Conservation (phyloP, 805 yeast species). For the Candida loeiensis region DNA sequence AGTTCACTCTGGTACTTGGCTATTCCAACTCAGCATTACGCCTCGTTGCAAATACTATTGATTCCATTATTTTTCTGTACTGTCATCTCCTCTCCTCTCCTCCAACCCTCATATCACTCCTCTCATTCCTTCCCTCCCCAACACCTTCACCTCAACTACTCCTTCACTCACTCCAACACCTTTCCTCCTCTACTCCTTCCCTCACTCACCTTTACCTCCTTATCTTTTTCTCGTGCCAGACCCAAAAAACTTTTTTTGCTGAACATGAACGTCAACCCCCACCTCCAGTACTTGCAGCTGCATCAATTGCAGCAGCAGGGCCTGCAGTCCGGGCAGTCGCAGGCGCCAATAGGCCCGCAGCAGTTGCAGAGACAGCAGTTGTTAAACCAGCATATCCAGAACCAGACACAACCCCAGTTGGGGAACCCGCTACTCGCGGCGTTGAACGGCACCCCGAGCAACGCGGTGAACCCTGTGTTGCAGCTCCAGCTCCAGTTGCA, state of each 20-base stretch:
- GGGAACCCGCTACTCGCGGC: slow-evolving; percentile 37
- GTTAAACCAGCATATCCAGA: slow-evolving; percentile 30
- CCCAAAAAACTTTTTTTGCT: slow-evolving; percentile 5
- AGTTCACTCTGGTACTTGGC: too few species aligned
- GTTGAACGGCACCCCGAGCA: slow-evolving; percentile 25
- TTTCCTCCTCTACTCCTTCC: not conserved
- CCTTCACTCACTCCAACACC: not conserved
- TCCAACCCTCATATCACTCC: not conserved
- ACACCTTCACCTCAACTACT: not conserved
- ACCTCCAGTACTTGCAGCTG: slow-evolving; percentile 41
- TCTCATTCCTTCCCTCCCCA: not conserved
- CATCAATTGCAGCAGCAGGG: slow-evolving; percentile 24
- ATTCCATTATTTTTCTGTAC: too few species aligned
- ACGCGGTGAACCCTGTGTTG: slow-evolving; percentile 24
- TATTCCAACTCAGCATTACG: too few species aligned
- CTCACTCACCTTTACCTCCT: too few species aligned
- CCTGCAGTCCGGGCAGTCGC: slow-evolving; percentile 28
- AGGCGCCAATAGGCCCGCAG: slow-evolving; percentile 31
- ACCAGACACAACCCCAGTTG: slow-evolving; percentile 17
- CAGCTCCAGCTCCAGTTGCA: slow-evolving; percentile 31
- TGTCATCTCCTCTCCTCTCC: too few species aligned
- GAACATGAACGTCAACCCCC: slow-evolving; percentile 41
- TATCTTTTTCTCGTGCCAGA: slow-evolving; percentile 4
- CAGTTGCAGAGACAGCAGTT: slow-evolving; percentile 35
- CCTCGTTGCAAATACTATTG: too few species aligned